A percentile compares a stretch with the other conserved stretches of the same genome.
These are phyloP conservation scores for Aspergillus sp. DNA, from an alignment of 2,329 filamentous ascomycete species.

Conservation along the genomic window DNA sequence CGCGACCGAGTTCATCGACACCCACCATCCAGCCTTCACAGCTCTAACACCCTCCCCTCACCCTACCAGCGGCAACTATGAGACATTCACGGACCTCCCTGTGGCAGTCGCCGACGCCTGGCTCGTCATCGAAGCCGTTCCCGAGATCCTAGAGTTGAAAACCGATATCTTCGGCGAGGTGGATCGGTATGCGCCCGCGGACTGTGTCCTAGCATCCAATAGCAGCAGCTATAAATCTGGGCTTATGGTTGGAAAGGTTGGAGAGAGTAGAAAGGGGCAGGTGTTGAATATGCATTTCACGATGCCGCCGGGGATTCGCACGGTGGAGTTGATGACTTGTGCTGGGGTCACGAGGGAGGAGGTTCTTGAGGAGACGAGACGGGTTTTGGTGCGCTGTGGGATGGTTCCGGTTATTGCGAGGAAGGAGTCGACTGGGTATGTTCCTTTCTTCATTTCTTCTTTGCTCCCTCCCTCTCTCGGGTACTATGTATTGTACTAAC, in stretches of 20 bases:
- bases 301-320: slow-evolving; percentile 50
- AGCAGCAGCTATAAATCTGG: slow-evolving; percentile 57
- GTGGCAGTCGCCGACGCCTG: slow-evolving; percentile 52
- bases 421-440: slow-evolving; percentile 52
- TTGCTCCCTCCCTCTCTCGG: too few relatives aligned
- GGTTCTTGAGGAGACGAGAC: slow-evolving; percentile 51
- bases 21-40: slow-evolving; percentile 33
- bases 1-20: slow-evolving; percentile 38
- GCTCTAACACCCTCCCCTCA: slow-evolving; percentile 27
- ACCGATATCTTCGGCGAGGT: slow-evolving; percentile 52
- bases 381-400: slow-evolving; percentile 46
- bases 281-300: slow-evolving; percentile 57
- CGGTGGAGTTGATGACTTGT: slow-evolving; percentile 59
- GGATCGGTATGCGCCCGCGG: slow-evolving; percentile 45
- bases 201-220: slow-evolving; percentile 57
- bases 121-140: slow-evolving; percentile 59
- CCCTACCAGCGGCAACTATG: slow-evolving; percentile 35
- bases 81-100: slow-evolving; percentile 44
- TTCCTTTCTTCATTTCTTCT: neutral
- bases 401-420: slow-evolving; percentile 49
- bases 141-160: slow-evolving; percentile 56
- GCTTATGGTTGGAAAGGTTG: slow-evolving; percentile 52
- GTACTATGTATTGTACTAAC: too few relatives aligned
- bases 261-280: slow-evolving; percentile 7
- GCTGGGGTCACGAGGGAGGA: slow-evolving; percentile 48